These are phyloP conservation scores for Ustilago shanxiensis DNA, from an alignment of 1,284 basidiomycete genomes.

Conservation along the genomic window DNA sequence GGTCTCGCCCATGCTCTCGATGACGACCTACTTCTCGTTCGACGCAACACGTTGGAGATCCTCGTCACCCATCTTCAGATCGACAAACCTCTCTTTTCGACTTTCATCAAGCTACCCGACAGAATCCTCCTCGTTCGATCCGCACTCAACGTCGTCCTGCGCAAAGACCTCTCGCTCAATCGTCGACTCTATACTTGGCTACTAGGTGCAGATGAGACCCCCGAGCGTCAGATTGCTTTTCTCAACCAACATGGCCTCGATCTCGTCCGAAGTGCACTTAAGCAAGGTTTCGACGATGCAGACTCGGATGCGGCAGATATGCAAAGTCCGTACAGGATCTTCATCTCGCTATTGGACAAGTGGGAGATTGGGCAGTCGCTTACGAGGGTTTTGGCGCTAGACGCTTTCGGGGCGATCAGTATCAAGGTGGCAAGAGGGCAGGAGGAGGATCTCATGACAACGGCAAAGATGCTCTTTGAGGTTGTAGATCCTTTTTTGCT, in stretches of 20 bases:
- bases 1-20: conserved; percentile 87
- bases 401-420: conserved; percentile 79
- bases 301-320: conserved; percentile 78
- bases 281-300: conserved; percentile 38
- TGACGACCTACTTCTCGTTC: conserved; percentile 80
- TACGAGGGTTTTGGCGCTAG: conserved; percentile 82
- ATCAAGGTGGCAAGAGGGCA: conserved; percentile 77
- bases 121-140: conserved; percentile 58
- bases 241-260: conserved; percentile 49
- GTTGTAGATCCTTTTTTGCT: conserved; percentile 88
- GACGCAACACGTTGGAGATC: conserved; percentile 63
- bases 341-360: conserved; percentile 93
- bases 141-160: conserved; percentile 73
- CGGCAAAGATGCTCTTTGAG: conserved; percentile 90
- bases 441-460: conserved; percentile 78
- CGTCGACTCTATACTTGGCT: conserved; percentile 94
- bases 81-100: conserved; percentile 45
- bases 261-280: conserved; percentile 49
- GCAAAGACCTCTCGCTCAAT: conserved; percentile 92
- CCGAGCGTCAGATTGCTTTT: conserved; percentile 63
- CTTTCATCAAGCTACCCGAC: conserved; percentile 40
- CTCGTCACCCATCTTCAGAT: conserved; percentile 58
- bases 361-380: conserved; percentile 91
- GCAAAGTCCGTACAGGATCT: conserved; percentile 88
- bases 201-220: conserved; percentile 82